A percentile compares a stretch with the other conserved stretches of the same genome.
Evolutionary conservation across 2,329 filamentous ascomycete species (phyloP).

Genomic region (Claviceps sp.): DNA sequence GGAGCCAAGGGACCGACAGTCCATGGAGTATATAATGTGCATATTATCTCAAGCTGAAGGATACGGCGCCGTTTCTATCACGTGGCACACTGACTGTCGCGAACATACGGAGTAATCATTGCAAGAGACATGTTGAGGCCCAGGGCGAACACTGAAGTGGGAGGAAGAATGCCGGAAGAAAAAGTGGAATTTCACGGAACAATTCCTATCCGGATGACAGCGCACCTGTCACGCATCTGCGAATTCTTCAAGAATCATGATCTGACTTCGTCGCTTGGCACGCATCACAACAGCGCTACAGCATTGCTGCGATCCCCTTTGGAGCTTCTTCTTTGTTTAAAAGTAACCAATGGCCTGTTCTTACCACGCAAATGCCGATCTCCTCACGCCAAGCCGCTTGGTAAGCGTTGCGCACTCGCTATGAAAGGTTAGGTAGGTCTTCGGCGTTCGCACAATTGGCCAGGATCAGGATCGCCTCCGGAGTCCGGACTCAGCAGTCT

Average conservation of each 20-base stretch:
- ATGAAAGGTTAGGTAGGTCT: background rate
- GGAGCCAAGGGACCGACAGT: too few species aligned
- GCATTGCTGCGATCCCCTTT: background rate
- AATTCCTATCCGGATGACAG: background rate
- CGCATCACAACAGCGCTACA: background rate
- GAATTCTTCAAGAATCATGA: background rate
- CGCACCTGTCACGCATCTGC: background rate
- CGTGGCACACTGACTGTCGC: too few species aligned
- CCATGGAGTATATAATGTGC: too few species aligned
- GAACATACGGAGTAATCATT: too few species aligned
- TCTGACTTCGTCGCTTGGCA: background rate
- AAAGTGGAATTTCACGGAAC: background rate
- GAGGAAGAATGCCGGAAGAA: background rate
- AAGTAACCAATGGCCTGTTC: background rate
- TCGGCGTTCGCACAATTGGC: background rate
- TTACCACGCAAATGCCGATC: background rate
- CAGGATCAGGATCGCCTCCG: background rate
- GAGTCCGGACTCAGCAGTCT: too few species aligned
- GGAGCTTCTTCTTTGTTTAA: background rate
- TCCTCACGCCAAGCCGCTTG: background rate
- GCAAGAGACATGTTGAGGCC: too few species aligned
- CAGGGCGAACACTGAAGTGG: too few species aligned
- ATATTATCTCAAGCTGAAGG: too few species aligned
- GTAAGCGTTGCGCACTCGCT: background rate
- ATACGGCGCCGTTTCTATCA: too few species aligned